Evolutionary conservation across 768 basidiomycete genomes (phyloP), one percentile per base, ranked within the genome.

Genomic region (Rhodocollybia butyracea): DNA sequence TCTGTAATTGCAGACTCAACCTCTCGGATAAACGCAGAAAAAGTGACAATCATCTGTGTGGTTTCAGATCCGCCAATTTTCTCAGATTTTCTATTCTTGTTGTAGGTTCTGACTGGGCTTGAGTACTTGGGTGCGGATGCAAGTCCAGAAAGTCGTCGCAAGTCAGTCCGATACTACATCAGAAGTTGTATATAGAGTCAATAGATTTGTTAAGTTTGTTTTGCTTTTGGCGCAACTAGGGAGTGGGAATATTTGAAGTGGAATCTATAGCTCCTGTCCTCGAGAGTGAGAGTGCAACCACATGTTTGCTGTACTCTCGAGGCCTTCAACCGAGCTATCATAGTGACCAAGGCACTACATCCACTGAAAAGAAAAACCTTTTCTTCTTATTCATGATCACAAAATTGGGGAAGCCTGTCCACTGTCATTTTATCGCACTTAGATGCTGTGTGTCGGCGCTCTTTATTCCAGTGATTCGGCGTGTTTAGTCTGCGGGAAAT

Each of bases 161-260:
- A 8, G 43, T 38, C 30, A 55, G 57, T 39, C 57, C 57, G 10
- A 42, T 15, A 27, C 40, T 30, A 19, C n/a, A 24, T 29, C 46
- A 41, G 36, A 58, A 58, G 36, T 58, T 53, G 11, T 55, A n/a
- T 12, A 58, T n/a, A 29, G 56, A 17, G 27, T 24, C 32, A 13
- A 10, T n/a, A 15, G 55, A 38, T 53, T 58, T 42, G 7, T 29
- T 11, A 6, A 22, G 15, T 29, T 15, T 6, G 46, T 50, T 34
- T 59, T 46, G 21, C 34, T 30, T 22, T 19, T 38, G 32, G 19
- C 39, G 22, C n/a, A 55, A 5, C 54, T 26, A 12, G 54, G 30
- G 26, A 58, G 29, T 10, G 57, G 39, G 36, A 54, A 46, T 15
- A 22, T 27, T 29, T 24, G 36, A 10, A 27, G 34, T 22, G 52